Evolutionary conservation across 2,329 filamentous ascomycete genomes (phyloP).

Genomic region (Aspergillus puulaauensis): DNA sequence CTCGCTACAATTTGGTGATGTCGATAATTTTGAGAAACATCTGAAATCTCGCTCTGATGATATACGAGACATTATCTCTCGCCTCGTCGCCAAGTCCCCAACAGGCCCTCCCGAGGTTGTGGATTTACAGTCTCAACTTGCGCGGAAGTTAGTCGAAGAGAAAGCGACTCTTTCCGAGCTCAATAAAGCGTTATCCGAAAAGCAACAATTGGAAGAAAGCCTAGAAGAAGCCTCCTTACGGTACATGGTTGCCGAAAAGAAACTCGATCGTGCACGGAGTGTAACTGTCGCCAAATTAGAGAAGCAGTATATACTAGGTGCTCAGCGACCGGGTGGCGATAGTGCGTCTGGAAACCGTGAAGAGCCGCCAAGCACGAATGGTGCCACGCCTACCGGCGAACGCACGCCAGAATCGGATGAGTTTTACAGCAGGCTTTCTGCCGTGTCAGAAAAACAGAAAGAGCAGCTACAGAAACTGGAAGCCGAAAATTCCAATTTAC

Average conservation of each 20-base stretch:
- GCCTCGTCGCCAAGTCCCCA: constrained; percentile 57
- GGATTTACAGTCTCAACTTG: constrained; percentile 72
- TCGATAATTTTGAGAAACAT: constrained; percentile 71
- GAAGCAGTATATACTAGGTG: constrained; percentile 77
- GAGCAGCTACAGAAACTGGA: constrained; percentile 81
- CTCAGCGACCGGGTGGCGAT: constrained; percentile 49
- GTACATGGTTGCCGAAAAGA: constrained; percentile 95
- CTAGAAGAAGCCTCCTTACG: constrained; percentile 84
- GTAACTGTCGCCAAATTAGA: constrained; percentile 88
- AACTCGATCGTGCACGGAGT: constrained; percentile 85
- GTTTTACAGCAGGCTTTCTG: constrained; percentile 74
- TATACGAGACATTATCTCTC: constrained; percentile 72
- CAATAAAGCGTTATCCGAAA: constrained; percentile 73
- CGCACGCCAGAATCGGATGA: constrained; percentile 69
- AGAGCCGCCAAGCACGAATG: constrained; percentile 54
- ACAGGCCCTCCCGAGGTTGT: constrained; percentile 65
- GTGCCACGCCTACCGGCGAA: constrained; percentile 51
- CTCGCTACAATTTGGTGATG: constrained; percentile 56
- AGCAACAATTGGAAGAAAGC: constrained; percentile 80
- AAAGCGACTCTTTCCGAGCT: constrained; percentile 77
- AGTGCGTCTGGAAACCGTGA: constrained; percentile 52
- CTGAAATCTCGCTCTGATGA: constrained; percentile 71
- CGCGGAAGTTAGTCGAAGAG: constrained; percentile 72
- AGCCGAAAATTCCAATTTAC: constrained; percentile 69
- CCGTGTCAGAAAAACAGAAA: constrained; percentile 77